Percentiles rank a stretch among this genome's conserved stretches.
Evolutionary conservation across 1,284 basidiomycete genomes (phyloP).

Genomic region (Microbotryum lychnidis-dioicae): DNA sequence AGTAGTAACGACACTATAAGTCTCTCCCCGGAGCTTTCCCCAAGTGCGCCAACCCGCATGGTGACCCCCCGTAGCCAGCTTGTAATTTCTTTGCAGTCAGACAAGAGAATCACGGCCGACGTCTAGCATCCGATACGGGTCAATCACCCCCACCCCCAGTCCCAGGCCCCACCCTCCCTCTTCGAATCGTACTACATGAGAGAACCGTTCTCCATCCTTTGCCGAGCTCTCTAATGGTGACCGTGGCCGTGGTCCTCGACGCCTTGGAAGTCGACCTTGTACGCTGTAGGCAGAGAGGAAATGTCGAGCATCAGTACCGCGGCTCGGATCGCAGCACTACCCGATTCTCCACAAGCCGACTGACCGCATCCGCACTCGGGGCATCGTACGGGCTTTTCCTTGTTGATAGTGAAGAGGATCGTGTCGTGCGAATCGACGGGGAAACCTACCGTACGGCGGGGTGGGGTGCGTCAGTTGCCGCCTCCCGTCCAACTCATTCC

Average conservation of each 20-base stretch:
- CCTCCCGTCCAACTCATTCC: no score
- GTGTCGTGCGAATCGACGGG: conserved; percentile 60
- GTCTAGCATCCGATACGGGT: neutral
- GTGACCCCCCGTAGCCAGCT: no score
- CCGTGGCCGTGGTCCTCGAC: conserved; percentile 26
- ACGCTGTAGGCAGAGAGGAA: conserved; percentile 23
- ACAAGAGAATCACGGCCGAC: neutral
- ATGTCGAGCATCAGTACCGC: neutral
- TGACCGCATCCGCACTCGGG: conserved; percentile 79
- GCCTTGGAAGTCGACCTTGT: conserved; percentile 37
- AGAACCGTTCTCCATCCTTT: neutral
- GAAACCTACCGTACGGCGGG: conserved; percentile 30
- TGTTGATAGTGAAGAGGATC: conserved; percentile 50
- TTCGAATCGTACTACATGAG: neutral
- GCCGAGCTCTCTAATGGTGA: conserved; percentile 26
- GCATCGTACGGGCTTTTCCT: conserved; percentile 62
- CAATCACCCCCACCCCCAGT: neutral
- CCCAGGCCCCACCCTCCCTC: neutral
- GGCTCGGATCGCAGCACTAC: neutral
- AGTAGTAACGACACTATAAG: no score
- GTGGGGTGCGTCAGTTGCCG: neutral
- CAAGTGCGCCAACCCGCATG: neutral
- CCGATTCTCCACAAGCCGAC: conserved; percentile 31
- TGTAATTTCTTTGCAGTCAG: neutral
- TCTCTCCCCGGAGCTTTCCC: no score